Evolutionary conservation across 352 stramenopile species (phyloP), one percentile per base, ranked within the genome.

Genomic region (Phytophthora palmivora): DNA sequence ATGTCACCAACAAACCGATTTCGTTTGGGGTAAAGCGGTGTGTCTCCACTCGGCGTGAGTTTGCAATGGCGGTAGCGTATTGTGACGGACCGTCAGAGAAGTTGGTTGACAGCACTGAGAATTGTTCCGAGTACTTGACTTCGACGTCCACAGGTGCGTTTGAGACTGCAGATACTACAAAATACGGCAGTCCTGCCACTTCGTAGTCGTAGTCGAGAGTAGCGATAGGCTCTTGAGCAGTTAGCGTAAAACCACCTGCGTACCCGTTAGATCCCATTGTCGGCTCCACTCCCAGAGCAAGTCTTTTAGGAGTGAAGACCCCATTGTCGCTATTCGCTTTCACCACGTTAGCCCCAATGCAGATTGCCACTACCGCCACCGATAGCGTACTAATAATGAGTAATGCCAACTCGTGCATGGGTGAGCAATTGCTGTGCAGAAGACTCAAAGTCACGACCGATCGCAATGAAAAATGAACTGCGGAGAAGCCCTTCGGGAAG

Each of bases 181-280:
- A 74, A 41, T 70, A 74, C 15, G 54, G 66, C 18, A 74, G 15
- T 0, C 66, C 66, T 2, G 66, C 66, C 1, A 74, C 59, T 37
- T 74, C 53, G 33, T 74, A 74, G 54, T 61, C 50, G 37, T 70
- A 67, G 54, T 74, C 66, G 14, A 74, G 53, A 14, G 66, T 74
- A 37, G 55, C 60, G 10, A 74, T 19, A 3, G 58, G 53, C n/a
- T 66, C 15, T n/a, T 63, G 37, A 1, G 53, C 11, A 24, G 53
- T 57, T 12, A 74, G 59, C 24, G 37, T 52, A 54, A 67, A 71
- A 8, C 54, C 48, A 14, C 24, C 30, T 6, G 39, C 21, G 43
- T 58, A 71, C 0, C 49, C 5, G 14, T 45, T 30, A 32, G 16
- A 38, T 3, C 33, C 48, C 43, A 67, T 58, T 6, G 18, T 38